These are phyloP conservation scores for Russula brevipes DNA, from an alignment of 768 basidiomycete genomes.

Conservation along the genomic window DNA sequence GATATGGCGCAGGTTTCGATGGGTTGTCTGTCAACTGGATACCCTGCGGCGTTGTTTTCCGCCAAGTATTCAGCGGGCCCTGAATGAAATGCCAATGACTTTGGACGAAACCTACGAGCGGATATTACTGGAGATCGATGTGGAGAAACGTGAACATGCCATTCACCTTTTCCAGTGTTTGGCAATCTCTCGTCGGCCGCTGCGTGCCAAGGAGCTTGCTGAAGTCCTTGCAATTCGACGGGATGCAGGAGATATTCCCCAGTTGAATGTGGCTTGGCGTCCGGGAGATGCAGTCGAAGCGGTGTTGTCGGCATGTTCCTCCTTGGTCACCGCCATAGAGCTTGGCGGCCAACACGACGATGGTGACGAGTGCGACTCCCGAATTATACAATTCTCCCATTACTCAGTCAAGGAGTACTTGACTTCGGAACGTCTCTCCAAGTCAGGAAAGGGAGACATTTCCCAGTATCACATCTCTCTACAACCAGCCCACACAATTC, in stretches of 20 bases:
- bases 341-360: not conserved
- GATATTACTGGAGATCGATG: not conserved
- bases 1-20: not conserved
- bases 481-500: not conserved
- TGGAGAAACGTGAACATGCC: not conserved
- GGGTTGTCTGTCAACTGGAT: not conserved
- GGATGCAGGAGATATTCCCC: not conserved
- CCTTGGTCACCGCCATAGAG: not conserved
- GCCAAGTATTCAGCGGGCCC: not conserved
- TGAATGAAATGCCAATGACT: not conserved
- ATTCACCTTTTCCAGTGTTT: not conserved
- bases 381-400: constrained; percentile 3
- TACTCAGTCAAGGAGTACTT: not conserved
- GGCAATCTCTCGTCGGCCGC: not conserved
- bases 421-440: not conserved
- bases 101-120: not conserved
- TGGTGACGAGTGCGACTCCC: not conserved
- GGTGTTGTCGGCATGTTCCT: not conserved
- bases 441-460: not conserved
- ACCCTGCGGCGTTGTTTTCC: not conserved
- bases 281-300: not conserved
- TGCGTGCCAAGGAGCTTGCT: not conserved
- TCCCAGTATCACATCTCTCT: not conserved
- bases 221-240: not conserved
- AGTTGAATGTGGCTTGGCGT: not conserved